Percentiles rank a stretch among this genome's conserved stretches.
Evolutionary conservation across 2,329 filamentous ascomycete genomes (phyloP).

Genomic region (Cercospora sp.): DNA sequence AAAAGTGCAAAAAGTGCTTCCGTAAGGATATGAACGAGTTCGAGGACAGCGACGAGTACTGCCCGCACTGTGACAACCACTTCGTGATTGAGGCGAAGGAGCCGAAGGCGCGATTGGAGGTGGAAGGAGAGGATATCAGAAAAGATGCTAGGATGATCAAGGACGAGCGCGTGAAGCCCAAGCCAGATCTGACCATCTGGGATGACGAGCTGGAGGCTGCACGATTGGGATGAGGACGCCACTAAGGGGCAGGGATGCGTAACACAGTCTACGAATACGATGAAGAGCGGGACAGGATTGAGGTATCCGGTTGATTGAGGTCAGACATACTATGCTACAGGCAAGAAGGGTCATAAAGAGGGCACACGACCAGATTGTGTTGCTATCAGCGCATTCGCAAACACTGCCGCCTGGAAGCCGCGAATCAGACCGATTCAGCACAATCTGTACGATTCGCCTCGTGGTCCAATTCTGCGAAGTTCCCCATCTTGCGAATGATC

Average conservation of each 20-base stretch:
- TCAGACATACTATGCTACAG: background rate
- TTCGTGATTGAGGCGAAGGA: slow-evolving; percentile 88
- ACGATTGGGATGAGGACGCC: slow-evolving; percentile 34
- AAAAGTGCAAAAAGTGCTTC: slow-evolving; percentile 98
- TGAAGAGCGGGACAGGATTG: background rate
- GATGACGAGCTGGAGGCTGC: slow-evolving; percentile 39
- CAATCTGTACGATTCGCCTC: background rate
- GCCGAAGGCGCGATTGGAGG: slow-evolving; percentile 76
- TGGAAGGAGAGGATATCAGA: slow-evolving; percentile 88
- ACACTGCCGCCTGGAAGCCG: background rate
- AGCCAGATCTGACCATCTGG: slow-evolving; percentile 34
- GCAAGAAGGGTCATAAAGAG: background rate
- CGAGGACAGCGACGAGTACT: slow-evolving; percentile 97
- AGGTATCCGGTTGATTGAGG: background rate
- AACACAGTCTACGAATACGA: background rate
- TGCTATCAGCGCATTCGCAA: background rate
- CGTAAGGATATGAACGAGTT: slow-evolving; percentile 90
- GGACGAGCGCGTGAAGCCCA: slow-evolving; percentile 71
- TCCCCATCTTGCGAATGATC: too few relatives aligned
- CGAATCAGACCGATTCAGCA: background rate
- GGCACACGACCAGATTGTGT: background rate
- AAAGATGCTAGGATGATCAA: slow-evolving; percentile 86
- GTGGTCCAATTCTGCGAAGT: background rate
- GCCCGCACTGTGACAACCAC: slow-evolving; percentile 98
- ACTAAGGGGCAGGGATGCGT: background rate